phyloP scores from a whole-genome alignment of 306 rosid species.

The Trichosanthes truncata region DNA sequence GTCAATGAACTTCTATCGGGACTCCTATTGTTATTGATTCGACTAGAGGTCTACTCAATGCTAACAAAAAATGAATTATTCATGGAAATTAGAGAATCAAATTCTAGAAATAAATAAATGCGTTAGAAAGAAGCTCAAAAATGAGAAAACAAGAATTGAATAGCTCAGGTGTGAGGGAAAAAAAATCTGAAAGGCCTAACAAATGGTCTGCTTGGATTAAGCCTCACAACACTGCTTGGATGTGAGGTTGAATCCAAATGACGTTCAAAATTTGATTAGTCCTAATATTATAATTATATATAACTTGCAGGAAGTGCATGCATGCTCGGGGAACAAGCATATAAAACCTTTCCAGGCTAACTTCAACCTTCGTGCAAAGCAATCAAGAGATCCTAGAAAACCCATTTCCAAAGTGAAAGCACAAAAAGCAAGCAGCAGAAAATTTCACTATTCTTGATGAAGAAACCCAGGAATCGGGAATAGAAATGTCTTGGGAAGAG shows the following conservation, averaged over 20 bases:
- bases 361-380: not conserved
- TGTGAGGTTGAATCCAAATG: not conserved
- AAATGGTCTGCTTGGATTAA: not conserved
- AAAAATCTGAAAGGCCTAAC: not conserved
- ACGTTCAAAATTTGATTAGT: not conserved
- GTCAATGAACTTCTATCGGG: not conserved
- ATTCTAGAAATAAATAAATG: not conserved
- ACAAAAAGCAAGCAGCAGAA: not conserved
- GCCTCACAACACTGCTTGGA: not conserved
- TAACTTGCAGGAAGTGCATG: not conserved
- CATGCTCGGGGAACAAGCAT: not conserved
- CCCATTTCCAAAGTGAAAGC: not conserved
- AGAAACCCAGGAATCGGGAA: not conserved
- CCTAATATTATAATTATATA: not conserved
- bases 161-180: not conserved
- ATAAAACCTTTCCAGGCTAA: slow-evolving; percentile 1
- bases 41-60: slow-evolving; percentile 5
- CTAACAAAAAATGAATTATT: not conserved
- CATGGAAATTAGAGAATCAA: slow-evolving; percentile 5
- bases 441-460: not conserved
- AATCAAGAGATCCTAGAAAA: slow-evolving; percentile 1
- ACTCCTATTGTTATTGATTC: slow-evolving; percentile 4
- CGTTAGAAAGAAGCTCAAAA: not conserved
- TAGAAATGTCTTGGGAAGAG: not conserved
- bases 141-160: not conserved